Percentiles rank a stretch among this genome's conserved stretches.
These are phyloP conservation scores for Termitomyces sp. DNA, from an alignment of 768 basidiomycete genomes.

Conservation along the genomic window DNA sequence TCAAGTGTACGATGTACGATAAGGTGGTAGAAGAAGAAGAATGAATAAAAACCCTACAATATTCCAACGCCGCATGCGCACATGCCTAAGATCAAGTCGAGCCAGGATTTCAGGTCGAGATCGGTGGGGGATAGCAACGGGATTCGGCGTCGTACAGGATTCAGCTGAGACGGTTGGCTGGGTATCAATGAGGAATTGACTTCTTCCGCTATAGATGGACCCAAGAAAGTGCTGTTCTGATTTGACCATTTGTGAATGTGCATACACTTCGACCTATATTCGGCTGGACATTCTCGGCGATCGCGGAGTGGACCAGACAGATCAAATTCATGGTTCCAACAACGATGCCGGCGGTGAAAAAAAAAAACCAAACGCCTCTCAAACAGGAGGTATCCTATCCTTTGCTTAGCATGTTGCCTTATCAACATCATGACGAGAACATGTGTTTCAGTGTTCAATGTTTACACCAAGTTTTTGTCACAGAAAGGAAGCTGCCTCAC, in stretches of 20 bases:
- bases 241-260: neutral
- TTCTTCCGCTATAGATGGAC: neutral
- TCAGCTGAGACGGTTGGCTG: no score
- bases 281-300: neutral
- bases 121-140: no score
- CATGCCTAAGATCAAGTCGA: no score
- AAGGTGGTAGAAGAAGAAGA: no score
- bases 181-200: neutral
- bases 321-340: neutral
- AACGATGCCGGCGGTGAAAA: neutral
- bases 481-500: neutral
- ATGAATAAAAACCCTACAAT: no score
- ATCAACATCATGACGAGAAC: neutral
- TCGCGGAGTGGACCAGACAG: neutral
- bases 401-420: slow-evolving; percentile 1
- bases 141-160: no score
- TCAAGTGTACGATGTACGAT: no score
- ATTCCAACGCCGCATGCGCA: no score
- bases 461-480: neutral
- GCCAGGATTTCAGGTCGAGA: no score
- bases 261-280: neutral
- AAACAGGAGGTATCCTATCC: slow-evolving; percentile 6
- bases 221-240: neutral
- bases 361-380: neutral
- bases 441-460: neutral